Evolutionary conservation across 1,139 yeast genomes (phyloP), one percentile per base, ranked within the genome.

Genomic region (Meyerozyma athensensis): DNA sequence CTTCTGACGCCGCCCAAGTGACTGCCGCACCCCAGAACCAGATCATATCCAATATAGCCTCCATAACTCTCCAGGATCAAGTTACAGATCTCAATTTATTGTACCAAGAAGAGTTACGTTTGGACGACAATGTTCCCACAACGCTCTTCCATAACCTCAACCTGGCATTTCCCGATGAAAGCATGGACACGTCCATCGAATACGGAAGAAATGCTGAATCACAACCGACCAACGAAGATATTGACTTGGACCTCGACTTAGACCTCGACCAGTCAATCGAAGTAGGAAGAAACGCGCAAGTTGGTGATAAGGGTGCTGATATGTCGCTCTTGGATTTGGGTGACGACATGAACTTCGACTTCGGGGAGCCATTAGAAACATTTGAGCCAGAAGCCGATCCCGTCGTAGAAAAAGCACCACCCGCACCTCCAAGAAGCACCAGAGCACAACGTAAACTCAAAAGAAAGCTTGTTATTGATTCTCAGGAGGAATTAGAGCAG

Each of bases 81-180:
- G 82, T 87, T 31, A 83, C 96, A 0, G 86, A 81, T 40, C 74
- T 79, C 35, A 95, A 87, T 53, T 75, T 86, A 47, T 63, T 84
- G 35, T 74, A 72, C 46, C 82, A 78, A 48, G 85, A 79, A 33
- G 83, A 80, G 30, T 65, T 83, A 47, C 71, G 72, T 35, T 71
- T 83, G 47, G 82, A 76, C 42, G 81, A 74, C 22, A 58, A 50
- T 31, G 12, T 36, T 5, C 32, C 32, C 20, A 28, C 32, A 16
- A 28, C 20, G 8, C 20, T 28, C 6, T 28, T 28, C 20, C 44
- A 18, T 20, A 23, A 23, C 6, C 36, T 37, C 33, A 37, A 33
- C 12, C 28, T 22, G 24, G 33, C 19, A 13, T 21, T 30, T 26
- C 28, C 33, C 33, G 28, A 37, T 33, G 30, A 20, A 16, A 20